Conservation (phyloP, 1,284 basidiomycete species). For the Malassezia equina region DNA sequence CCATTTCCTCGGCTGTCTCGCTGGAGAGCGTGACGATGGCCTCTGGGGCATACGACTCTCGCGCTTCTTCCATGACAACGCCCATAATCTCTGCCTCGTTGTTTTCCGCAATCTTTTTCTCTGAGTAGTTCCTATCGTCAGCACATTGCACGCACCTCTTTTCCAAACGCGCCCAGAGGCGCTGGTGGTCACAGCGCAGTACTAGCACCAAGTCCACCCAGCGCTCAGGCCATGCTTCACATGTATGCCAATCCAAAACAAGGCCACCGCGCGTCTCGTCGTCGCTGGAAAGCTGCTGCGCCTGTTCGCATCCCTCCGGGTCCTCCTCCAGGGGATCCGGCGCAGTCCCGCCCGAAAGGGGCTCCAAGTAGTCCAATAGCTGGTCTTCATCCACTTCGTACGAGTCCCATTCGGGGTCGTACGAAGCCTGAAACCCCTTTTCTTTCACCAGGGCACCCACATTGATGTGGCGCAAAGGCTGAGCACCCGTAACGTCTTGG, state of each 20-base stretch:
- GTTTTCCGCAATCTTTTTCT: conserved; percentile 95
- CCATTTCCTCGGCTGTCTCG: conserved; percentile 68
- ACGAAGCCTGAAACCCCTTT: conserved; percentile 69
- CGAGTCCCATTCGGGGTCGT: conserved; percentile 85
- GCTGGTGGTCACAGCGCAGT: conserved; percentile 73
- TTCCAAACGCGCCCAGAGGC: conserved; percentile 87
- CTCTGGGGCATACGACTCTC: conserved; percentile 69
- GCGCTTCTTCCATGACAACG: conserved; percentile 77
- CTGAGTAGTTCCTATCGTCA: conserved; percentile 62
- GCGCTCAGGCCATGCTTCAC: conserved; percentile 84
- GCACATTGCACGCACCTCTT: conserved; percentile 57
- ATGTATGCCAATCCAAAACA: conserved; percentile 95
- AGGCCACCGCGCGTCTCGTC: conserved; percentile 55
- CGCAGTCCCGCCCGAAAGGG: conserved; percentile 28
- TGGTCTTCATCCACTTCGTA: conserved; percentile 86
- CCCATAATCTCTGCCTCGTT: conserved; percentile 98
- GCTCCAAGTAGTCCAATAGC: conserved; percentile 38
- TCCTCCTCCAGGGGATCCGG: conserved; percentile 31
- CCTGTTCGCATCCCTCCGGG: conserved; percentile 11
- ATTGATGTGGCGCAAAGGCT: conserved; percentile 60
- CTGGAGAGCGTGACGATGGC: conserved; percentile 78
- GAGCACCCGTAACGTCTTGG: conserved; percentile 2
- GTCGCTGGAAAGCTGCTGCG: conserved; percentile 18
- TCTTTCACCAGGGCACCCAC: conserved; percentile 81
- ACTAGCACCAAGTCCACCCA: conserved; percentile 98